Percentiles rank a stretch among this genome's conserved stretches.
Evolutionary conservation across 2,329 filamentous ascomycete genomes (phyloP).

Genomic region (Cyphellophora europaea): DNA sequence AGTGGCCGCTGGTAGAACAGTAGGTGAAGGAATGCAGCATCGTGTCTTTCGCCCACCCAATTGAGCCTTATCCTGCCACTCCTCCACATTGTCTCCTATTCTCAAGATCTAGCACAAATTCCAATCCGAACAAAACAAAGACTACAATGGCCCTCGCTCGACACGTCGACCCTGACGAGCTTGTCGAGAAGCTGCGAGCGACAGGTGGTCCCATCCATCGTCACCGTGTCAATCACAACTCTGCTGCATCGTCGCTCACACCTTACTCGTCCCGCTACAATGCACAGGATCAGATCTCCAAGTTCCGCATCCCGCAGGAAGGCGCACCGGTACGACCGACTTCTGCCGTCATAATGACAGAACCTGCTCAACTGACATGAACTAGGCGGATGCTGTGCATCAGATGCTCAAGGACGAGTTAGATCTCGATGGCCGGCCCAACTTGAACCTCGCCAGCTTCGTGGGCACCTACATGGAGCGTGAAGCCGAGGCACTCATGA

Average conservation of each 20-base stretch:
- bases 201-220: slow-evolving; percentile 19
- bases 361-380: slow-evolving; percentile 4
- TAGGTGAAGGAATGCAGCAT: too few relatives aligned
- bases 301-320: slow-evolving; percentile 23
- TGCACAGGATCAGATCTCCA: slow-evolving; percentile 23
- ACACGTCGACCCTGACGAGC: slow-evolving; percentile 22
- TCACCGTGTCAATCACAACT: slow-evolving; percentile 21
- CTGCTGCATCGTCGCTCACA: slow-evolving; percentile 18
- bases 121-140: too few relatives aligned
- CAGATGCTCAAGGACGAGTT: slow-evolving; percentile 56
- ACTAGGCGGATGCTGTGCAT: slow-evolving; percentile 49
- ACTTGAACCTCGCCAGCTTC: slow-evolving; percentile 59
- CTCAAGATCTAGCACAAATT: too few relatives aligned
- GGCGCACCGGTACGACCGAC: slow-evolving; percentile 21
- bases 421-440: slow-evolving; percentile 57
- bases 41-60: too few relatives aligned
- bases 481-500: slow-evolving; percentile 55
- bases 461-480: slow-evolving; percentile 65
- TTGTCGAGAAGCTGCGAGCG: slow-evolving; percentile 19
- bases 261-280: slow-evolving; percentile 27
- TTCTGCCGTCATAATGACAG: background rate
- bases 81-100: too few relatives aligned
- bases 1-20: too few relatives aligned
- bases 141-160: slow-evolving; percentile 5
- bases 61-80: too few relatives aligned